These are phyloP conservation scores for Marvania coccoides DNA, from an alignment of 139 green algal species.

Conservation along the genomic window DNA sequence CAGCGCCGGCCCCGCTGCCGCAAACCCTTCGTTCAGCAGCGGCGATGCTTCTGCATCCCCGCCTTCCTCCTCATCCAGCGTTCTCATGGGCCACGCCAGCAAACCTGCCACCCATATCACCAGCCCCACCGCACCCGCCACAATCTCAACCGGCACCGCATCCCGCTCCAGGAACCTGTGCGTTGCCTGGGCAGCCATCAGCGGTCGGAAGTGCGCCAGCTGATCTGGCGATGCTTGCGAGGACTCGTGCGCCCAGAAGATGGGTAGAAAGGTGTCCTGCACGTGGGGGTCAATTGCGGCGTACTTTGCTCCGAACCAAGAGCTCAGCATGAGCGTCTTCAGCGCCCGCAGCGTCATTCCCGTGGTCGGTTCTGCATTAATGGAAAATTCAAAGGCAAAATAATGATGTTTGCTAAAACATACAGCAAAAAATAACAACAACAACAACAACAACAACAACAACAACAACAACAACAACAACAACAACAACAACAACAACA, in stretches of 20 bases:
- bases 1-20: no score
- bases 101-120: background rate
- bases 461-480: no score
- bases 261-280: slow-evolving; percentile 38
- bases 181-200: background rate
- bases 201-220: background rate
- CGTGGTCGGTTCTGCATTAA: slow-evolving; percentile 16
- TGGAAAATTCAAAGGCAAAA: no score
- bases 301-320: slow-evolving; percentile 25
- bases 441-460: no score
- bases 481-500: no score
- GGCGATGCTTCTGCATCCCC: background rate
- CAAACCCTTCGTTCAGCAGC: no score
- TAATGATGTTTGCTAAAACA: no score
- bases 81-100: background rate
- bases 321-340: slow-evolving; percentile 43
- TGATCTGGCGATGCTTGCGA: background rate
- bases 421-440: no score
- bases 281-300: slow-evolving; percentile 28
- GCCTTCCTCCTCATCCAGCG: background rate
- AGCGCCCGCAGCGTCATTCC: slow-evolving; percentile 42
- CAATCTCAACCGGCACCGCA: background rate
- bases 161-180: background rate
- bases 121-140: background rate
- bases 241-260: slow-evolving; percentile 48